Evolutionary conservation across 768 basidiomycete species (phyloP), one percentile per base, ranked within the genome.

Genomic region (Podaxis sp.): DNA sequence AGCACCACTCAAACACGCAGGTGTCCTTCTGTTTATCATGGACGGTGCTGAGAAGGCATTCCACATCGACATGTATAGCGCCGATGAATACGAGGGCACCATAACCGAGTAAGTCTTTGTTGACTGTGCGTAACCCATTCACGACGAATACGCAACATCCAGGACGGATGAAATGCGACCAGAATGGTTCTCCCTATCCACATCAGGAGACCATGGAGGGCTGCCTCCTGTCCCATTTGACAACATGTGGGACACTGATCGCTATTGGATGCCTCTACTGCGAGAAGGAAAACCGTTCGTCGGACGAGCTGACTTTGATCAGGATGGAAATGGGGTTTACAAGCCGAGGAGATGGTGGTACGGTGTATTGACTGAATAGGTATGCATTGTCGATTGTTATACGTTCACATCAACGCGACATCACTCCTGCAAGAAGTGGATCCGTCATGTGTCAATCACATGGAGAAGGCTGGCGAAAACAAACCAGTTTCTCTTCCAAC

Each of bases 141-240:
- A 56, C 62, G 24, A 36, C 41, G 24, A 51, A 30, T 11, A 40
- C n/a, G 1, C 64, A 51, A 30, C 10, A 46, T 24, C 1, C 65
- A 95, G 93, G 68, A 86, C 90, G 0, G 93, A 95, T 36, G 94
- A 96, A 71, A 96, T 96, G 93, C 80, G 80, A 20, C 94, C 94
- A 0, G 71, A 86, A 68, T 96, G 93, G 93, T 94, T 92, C 70
- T 74, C 80, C 15, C 66, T 80, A 24, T 62, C 68, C 65, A 65
- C 53, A 30, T 49, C 60, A 8, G 44, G 38, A 28, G 48, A 40
- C 8, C 2, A 49, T 8, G 33, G 44, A 49, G 41, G 44, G 44
- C 63, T 67, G n/a, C 62, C 62, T 11, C 67, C 74, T 0, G 84
- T 93, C 33, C 92, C 92, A 0, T 89, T 84, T 69, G 79, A 80